A percentile compares a stretch with the other conserved stretches of the same genome.
Evolutionary conservation across 352 stramenopile species (phyloP).

Genomic region (Pythium biforme): DNA sequence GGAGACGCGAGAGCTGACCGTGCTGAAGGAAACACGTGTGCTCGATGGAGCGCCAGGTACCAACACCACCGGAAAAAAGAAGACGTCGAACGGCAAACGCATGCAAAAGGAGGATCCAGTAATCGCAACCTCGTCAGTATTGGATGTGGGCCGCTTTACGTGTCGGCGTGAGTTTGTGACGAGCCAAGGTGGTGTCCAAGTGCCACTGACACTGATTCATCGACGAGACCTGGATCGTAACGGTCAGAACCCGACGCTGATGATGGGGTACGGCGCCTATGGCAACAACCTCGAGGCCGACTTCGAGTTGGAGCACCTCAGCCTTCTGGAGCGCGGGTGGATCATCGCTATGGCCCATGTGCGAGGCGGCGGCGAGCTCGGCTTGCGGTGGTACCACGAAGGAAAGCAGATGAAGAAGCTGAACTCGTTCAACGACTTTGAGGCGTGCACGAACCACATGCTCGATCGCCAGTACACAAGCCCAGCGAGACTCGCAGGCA

Average conservation of each 20-base stretch:
- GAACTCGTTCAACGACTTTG: slow-evolving; percentile 87
- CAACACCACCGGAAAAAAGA: slow-evolving; percentile 1
- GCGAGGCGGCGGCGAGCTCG: slow-evolving; percentile 86
- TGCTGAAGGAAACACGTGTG: slow-evolving; percentile 51
- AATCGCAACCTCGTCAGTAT: neutral
- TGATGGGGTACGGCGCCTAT: slow-evolving; percentile 90
- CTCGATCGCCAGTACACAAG: slow-evolving; percentile 62
- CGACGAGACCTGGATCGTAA: slow-evolving; percentile 48
- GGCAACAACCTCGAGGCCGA: slow-evolving; percentile 84
- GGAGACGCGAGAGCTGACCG: slow-evolving; percentile 33
- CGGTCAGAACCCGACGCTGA: slow-evolving; percentile 74
- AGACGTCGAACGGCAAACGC: neutral
- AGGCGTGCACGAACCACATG: slow-evolving; percentile 63
- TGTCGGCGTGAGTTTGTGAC: slow-evolving; percentile 27
- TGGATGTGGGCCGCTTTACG: slow-evolving; percentile 19
- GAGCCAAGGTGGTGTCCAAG: slow-evolving; percentile 31
- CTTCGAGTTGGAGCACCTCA: slow-evolving; percentile 83
- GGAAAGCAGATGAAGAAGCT: slow-evolving; percentile 79
- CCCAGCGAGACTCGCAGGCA: slow-evolving; percentile 59
- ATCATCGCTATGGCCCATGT: slow-evolving; percentile 88
- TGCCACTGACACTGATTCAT: slow-evolving; percentile 81
- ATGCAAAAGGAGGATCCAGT: neutral
- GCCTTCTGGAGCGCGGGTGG: slow-evolving; percentile 85
- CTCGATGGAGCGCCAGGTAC: slow-evolving; percentile 15
- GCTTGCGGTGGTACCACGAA: slow-evolving; percentile 84